phyloP scores from a whole-genome alignment of 2,329 filamentous ascomycete genomes.

The Penicillium sp. region DNA sequence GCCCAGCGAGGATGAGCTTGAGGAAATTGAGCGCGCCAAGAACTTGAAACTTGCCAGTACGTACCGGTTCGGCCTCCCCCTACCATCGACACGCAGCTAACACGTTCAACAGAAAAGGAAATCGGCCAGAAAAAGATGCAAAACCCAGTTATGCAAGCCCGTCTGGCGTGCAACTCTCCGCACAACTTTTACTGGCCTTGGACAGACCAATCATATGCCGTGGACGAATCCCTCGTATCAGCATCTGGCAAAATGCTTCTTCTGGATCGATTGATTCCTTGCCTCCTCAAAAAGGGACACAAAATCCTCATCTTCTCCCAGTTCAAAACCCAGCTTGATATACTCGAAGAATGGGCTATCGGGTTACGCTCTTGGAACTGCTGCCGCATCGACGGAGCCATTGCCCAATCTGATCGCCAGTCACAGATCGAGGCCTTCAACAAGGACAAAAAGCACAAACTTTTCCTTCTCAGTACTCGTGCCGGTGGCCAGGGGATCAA shows the following conservation, averaged over 20 bases:
- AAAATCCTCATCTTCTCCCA: constrained; percentile 97
- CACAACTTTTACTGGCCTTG: constrained; percentile 98
- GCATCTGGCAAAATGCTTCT: constrained; percentile 95
- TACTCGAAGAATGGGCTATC: constrained; percentile 80
- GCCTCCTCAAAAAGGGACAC: constrained; percentile 70
- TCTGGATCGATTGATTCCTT: constrained; percentile 78
- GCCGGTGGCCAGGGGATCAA: constrained; percentile 96
- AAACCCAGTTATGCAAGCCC: constrained; percentile 87
- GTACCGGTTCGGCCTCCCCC: constrained; percentile 28
- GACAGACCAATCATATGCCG: constrained; percentile 56
- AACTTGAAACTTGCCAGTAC: constrained; percentile 74
- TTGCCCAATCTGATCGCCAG: constrained; percentile 70
- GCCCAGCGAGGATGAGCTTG: constrained; percentile 49
- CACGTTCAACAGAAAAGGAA: constrained; percentile 62
- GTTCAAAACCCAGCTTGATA: constrained; percentile 90
- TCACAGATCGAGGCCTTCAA: constrained; percentile 74
- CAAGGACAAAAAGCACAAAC: constrained; percentile 59
- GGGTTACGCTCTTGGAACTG: constrained; percentile 75
- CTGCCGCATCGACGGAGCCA: constrained; percentile 87
- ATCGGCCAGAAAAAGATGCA: constrained; percentile 89
- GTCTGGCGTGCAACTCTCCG: constrained; percentile 87
- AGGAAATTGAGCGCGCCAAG: constrained; percentile 64
- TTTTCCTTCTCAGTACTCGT: constrained; percentile 86
- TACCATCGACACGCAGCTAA: constrained; percentile 28
- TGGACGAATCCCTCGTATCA: constrained; percentile 80